Evolutionary conservation across 208 protist genomes (phyloP), one percentile per base, ranked within the genome.

Genomic region (Giardia duodenalis): DNA sequence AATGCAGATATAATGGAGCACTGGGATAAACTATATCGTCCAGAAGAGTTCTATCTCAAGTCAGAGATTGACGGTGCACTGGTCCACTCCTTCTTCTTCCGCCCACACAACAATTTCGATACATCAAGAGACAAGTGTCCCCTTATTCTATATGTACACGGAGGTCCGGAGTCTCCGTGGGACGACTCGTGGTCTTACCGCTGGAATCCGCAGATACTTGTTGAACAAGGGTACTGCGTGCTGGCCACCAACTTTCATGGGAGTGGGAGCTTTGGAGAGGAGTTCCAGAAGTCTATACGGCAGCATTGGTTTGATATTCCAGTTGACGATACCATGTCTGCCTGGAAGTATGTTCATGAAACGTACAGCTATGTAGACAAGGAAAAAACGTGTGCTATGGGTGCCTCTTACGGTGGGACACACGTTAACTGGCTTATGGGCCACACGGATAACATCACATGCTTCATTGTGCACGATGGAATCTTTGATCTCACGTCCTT

Each of bases 351-450:
- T 30, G 57, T 76, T 10, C 57, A 39, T 30, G 57, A 76, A 76
- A 10, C 10, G 19, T 76, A 76, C 30, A 10, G 19, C 57, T 76
- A 39, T 30, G 57, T 76, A 10, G 30, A 76, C 30, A 10, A 30
- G 19, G 57, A 76, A 30, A 76, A 76, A 30, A 76, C 57, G 19
- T 76, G 57, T 30, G 57, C 57, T 39, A 76, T 76, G 57, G 57
- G 57, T 30, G 57, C 57, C 57, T 76, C 57, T 39, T 76, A 76
- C 57, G 57, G 57, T 30, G 57, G 57, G 57, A 76, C 57, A 30
- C 57, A 76, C 57, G 57, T 76, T 30, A 76, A 76, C 57, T 76
- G 57, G 57, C 57, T 76, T 30, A 76, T 76, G 57, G 57, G 57
- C 57, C 57, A 76, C 30, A 30, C 30, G 19, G 57, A 76, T 76